phyloP scores from a whole-genome alignment of 169 alveolate genomes.

The Eimeria necatrix region DNA sequence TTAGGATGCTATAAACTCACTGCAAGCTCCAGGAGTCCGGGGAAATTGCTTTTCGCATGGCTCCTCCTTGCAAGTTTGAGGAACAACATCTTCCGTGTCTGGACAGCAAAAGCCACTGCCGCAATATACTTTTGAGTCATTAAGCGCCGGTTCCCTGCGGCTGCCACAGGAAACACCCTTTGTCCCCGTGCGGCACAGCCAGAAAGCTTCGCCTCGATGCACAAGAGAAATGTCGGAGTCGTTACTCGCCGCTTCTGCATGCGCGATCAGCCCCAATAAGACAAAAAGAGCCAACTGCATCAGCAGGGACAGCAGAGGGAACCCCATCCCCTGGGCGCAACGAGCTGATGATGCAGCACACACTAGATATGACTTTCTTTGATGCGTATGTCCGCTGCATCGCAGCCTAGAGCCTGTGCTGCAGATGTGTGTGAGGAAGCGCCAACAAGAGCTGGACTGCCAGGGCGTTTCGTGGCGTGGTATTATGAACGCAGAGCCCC shows the following conservation, averaged over 20 bases:
- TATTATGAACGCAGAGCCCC: too few species aligned
- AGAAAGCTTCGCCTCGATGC: constrained; percentile 35
- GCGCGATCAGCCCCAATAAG: neutral
- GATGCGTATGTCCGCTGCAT: too few species aligned
- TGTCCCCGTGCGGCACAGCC: constrained; percentile 46
- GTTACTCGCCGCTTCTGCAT: neutral
- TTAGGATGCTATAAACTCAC: neutral
- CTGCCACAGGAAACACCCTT: constrained; percentile 72
- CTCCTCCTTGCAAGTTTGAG: constrained; percentile 12
- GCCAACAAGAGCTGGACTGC: too few species aligned
- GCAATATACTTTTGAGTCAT: constrained; percentile 22
- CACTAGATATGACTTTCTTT: too few species aligned
- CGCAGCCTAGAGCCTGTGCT: too few species aligned
- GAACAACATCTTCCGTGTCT: neutral
- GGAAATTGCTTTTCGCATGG: constrained; percentile 7
- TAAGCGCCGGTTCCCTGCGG: constrained; percentile 70
- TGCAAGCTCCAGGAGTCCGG: neutral
- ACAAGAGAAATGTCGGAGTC: constrained; percentile 5
- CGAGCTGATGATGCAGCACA: neutral
- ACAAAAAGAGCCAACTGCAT: neutral
- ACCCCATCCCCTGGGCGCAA: constrained; percentile 12
- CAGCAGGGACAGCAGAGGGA: neutral
- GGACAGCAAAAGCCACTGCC: constrained; percentile 65
- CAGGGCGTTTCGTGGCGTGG: too few species aligned
- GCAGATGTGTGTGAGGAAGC: too few species aligned